Evolutionary conservation across 2,329 filamentous ascomycete species (phyloP).

Genomic region (Cytospora leucostoma): DNA sequence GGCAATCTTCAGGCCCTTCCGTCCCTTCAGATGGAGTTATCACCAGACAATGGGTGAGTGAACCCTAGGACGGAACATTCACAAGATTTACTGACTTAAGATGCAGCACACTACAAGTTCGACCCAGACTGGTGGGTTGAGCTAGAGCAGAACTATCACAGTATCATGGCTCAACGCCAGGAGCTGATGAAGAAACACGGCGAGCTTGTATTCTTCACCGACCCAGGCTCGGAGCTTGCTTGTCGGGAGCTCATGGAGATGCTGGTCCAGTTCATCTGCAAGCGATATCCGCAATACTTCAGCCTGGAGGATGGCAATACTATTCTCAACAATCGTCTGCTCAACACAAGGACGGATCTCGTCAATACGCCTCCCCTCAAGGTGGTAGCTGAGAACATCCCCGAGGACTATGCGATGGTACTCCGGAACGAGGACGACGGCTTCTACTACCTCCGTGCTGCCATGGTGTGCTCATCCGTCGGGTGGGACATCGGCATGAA

Average conservation of each 20-base stretch:
- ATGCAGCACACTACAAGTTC: conserved; percentile 71
- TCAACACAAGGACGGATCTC: conserved; percentile 64
- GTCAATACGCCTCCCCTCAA: conserved; percentile 63
- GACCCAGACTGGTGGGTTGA: conserved; percentile 90
- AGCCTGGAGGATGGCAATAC: conserved; percentile 51
- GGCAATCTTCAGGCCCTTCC: conserved; percentile 72
- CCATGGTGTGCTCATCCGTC: conserved; percentile 74
- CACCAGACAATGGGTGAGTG: conserved; percentile 88
- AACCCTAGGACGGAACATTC: not conserved
- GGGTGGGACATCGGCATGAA: conserved; percentile 80
- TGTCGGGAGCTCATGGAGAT: conserved; percentile 90
- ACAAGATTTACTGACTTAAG: conserved; percentile 15
- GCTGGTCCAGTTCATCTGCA: conserved; percentile 75
- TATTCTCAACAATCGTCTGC: conserved; percentile 68
- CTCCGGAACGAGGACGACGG: conserved; percentile 71
- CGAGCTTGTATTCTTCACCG: conserved; percentile 61
- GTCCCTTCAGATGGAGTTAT: conserved; percentile 81
- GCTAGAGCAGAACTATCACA: conserved; percentile 71
- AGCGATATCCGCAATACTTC: conserved; percentile 77
- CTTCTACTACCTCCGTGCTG: conserved; percentile 72
- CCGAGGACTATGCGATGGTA: conserved; percentile 82
- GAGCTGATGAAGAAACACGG: conserved; percentile 65
- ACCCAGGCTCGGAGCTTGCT: conserved; percentile 76
- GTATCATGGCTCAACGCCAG: conserved; percentile 69
- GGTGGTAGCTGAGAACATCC: conserved; percentile 74